phyloP scores from a whole-genome alignment of 805 yeast genomes.

The Metschnikowia kofuensis region DNA sequence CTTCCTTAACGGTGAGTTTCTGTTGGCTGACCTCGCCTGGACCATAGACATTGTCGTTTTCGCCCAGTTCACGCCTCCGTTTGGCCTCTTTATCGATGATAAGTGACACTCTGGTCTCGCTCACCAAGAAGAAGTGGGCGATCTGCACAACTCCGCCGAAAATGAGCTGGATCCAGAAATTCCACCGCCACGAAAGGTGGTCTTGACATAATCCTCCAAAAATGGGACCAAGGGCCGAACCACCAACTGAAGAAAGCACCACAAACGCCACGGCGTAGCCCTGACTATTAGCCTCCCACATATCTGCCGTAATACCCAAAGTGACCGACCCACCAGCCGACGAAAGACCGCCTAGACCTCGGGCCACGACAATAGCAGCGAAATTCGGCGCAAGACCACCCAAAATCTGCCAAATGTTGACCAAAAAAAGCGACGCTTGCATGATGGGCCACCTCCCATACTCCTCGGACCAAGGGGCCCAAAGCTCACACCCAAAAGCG shows the following conservation, averaged over 20 bases:
- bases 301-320: conserved; percentile 33
- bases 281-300: conserved; percentile 32
- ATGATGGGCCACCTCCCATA: conserved; percentile 33
- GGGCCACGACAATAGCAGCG: conserved; percentile 24
- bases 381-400: conserved; percentile 31
- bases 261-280: conserved; percentile 33
- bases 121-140: conserved; percentile 32
- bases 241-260: conserved; percentile 32
- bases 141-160: conserved; percentile 34
- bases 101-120: conserved; percentile 33
- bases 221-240: conserved; percentile 28
- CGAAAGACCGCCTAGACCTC: conserved; percentile 29
- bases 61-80: conserved; percentile 33
- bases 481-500: conserved; percentile 33
- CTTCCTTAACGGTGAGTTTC: conserved; percentile 22
- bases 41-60: conserved; percentile 31
- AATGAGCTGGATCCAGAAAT: conserved; percentile 34
- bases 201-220: conserved; percentile 25
- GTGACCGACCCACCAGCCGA: conserved; percentile 36
- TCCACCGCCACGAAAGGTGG: conserved; percentile 22
- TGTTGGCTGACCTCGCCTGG: conserved; percentile 28
- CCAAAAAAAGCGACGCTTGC: conserved; percentile 28
- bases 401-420: conserved; percentile 31
- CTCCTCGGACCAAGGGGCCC: conserved; percentile 39
- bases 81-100: conserved; percentile 37